phyloP scores from a whole-genome alignment of 2,329 filamentous ascomycete genomes.

The Parasarocladium wereldwijsianum region DNA sequence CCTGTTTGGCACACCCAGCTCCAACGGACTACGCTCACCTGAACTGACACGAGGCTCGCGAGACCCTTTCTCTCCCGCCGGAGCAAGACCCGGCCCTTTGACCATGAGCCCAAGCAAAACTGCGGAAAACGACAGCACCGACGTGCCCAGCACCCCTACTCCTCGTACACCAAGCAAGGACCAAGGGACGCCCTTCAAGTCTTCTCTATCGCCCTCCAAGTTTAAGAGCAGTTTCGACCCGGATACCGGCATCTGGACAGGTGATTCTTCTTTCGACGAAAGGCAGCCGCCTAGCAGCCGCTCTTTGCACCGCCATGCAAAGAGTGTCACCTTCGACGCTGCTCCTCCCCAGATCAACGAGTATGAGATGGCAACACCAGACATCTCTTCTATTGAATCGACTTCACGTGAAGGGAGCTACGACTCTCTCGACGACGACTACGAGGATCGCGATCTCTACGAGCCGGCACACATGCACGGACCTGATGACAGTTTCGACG shows the following conservation, averaged over 20 bases:
- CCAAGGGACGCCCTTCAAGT: slow-evolving; percentile 71
- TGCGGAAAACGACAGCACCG: slow-evolving; percentile 1
- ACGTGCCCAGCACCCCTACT: slow-evolving; percentile 11
- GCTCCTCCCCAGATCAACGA: slow-evolving; percentile 91
- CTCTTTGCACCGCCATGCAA: slow-evolving; percentile 67
- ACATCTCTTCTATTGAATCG: slow-evolving; percentile 81
- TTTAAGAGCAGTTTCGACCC: slow-evolving; percentile 57
- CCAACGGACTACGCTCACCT: slow-evolving; percentile 37
- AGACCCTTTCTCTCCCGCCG: slow-evolving; percentile 35
- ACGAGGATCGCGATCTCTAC: slow-evolving; percentile 42
- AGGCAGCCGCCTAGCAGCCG: slow-evolving; percentile 48
- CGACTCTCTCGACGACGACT: slow-evolving; percentile 66
- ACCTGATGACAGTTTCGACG: slow-evolving; percentile 83
- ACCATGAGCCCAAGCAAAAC: slow-evolving; percentile 16
- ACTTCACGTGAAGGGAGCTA: slow-evolving; percentile 89
- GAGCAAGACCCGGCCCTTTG: slow-evolving; percentile 43
- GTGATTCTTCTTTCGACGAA: slow-evolving; percentile 45
- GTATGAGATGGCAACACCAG: slow-evolving; percentile 95
- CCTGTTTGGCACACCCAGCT: slow-evolving; percentile 45
- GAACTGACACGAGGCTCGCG: slow-evolving; percentile 23
- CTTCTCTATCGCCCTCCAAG: slow-evolving; percentile 58
- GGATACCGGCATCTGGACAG: slow-evolving; percentile 53
- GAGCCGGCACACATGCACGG: slow-evolving; percentile 36
- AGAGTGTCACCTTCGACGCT: slow-evolving; percentile 94
- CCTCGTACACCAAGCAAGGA: slow-evolving; percentile 49